Percentiles rank a stretch among this genome's conserved stretches.
Evolutionary conservation across 768 basidiomycete species (phyloP).

Genomic region (Kwoniella dejecticola): DNA sequence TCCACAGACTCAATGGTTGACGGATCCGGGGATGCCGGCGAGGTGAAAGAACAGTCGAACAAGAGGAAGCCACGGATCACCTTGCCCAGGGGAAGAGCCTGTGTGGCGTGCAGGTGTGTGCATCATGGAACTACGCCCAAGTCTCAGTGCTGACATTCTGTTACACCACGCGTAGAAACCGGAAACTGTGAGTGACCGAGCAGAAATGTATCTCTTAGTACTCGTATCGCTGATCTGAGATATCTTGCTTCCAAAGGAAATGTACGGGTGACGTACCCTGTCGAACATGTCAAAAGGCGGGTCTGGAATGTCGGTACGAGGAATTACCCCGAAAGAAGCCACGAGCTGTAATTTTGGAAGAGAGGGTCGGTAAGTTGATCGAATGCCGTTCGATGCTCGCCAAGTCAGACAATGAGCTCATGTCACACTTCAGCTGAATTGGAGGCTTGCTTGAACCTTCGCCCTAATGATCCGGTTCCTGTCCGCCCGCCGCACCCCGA

Average conservation of each 20-base stretch:
- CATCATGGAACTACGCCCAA: not conserved
- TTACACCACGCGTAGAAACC: conserved; percentile 24
- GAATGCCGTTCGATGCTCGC: too few relatives aligned
- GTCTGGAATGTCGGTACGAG: conserved; percentile 41
- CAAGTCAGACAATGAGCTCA: too few relatives aligned
- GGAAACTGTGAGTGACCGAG: conserved; percentile 40
- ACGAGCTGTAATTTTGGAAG: conserved; percentile 36
- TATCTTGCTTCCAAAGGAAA: conserved; percentile 18
- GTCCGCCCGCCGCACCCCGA: not conserved
- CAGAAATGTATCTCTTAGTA: not conserved
- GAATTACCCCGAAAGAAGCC: conserved; percentile 39
- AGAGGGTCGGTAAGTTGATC: conserved; percentile 46
- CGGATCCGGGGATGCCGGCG: conserved; percentile 1
- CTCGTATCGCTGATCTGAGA: not conserved
- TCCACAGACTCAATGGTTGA: conserved; percentile 17
- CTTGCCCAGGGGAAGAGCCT: conserved; percentile 38
- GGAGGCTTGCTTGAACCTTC: conserved; percentile 12
- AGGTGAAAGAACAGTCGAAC: conserved; percentile 3
- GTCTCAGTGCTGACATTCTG: not conserved
- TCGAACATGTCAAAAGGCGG: conserved; percentile 35
- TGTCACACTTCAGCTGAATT: conserved; percentile 24
- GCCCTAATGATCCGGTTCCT: conserved; percentile 12
- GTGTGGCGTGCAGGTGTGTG: conserved; percentile 40
- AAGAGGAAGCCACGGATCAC: conserved; percentile 43
- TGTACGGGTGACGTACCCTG: conserved; percentile 46